phyloP scores from a whole-genome alignment of 2,329 filamentous ascomycete genomes.

The Hypocrella siamensis region DNA sequence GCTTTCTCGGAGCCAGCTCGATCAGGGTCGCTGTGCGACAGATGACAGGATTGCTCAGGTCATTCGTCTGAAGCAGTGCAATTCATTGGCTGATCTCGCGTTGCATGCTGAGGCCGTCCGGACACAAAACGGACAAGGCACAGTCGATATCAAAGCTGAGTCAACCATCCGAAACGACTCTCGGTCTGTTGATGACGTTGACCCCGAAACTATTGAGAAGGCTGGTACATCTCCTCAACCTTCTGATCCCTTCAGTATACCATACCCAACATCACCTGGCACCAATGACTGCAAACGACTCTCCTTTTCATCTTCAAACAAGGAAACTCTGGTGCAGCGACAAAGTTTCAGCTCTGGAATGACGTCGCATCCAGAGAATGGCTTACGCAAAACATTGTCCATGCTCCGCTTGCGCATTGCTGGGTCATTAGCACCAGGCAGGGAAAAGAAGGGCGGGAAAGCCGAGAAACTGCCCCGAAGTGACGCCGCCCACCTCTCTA shows the following conservation, averaged over 20 bases:
- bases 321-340: constrained; percentile 4
- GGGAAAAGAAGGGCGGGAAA: constrained; percentile 4
- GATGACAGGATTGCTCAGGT: constrained; percentile 7
- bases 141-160: too few relatives aligned
- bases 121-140: not conserved
- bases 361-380: constrained; percentile 3
- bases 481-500: constrained; percentile 1
- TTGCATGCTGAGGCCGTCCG: constrained; percentile 6
- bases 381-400: constrained; percentile 15
- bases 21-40: constrained; percentile 5
- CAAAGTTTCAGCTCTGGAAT: constrained; percentile 4
- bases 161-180: too few relatives aligned
- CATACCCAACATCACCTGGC: constrained; percentile 12
- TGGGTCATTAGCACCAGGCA: constrained; percentile 4
- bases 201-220: too few relatives aligned
- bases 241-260: constrained; percentile 20
- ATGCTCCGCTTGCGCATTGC: constrained; percentile 12
- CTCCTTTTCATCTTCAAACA: constrained; percentile 4
- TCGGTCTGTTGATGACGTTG: too few relatives aligned
- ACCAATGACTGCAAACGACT: constrained; percentile 4
- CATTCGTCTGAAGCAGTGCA: constrained; percentile 15
- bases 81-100: constrained; percentile 15
- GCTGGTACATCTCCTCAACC: constrained; percentile 7
- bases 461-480: constrained; percentile 3
- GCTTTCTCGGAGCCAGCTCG: constrained; percentile 14